A percentile compares a stretch with the other conserved stretches of the same genome.
Evolutionary conservation across 2,329 filamentous ascomycete genomes (phyloP).

Genomic region (Pezicula neosporulosa): DNA sequence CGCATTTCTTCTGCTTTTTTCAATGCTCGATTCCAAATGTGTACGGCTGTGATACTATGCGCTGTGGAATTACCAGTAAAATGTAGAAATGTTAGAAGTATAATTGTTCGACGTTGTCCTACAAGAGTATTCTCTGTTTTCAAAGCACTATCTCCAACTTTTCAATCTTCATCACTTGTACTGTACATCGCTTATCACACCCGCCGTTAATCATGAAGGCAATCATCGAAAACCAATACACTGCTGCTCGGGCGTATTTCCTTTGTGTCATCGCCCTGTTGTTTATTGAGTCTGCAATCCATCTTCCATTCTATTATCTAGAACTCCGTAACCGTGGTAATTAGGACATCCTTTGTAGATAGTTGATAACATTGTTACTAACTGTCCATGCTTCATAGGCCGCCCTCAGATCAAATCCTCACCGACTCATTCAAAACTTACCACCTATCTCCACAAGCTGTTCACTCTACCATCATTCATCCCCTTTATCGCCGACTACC

Average conservation of each 20-base stretch:
- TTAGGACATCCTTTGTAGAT: neutral
- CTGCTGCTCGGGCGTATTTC: slow-evolving; percentile 7
- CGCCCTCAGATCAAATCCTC: slow-evolving; percentile 3
- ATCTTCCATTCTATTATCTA: slow-evolving; percentile 10
- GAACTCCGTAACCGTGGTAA: slow-evolving; percentile 9
- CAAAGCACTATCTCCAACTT: neutral
- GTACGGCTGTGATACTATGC: too few species aligned
- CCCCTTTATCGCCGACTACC: slow-evolving; percentile 11
- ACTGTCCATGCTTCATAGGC: neutral
- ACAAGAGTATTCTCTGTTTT: neutral
- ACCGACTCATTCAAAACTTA: slow-evolving; percentile 5
- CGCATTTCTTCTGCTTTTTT: too few species aligned
- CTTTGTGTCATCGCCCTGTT: slow-evolving; percentile 16
- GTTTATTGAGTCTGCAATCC: slow-evolving; percentile 15
- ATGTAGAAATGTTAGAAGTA: too few species aligned
- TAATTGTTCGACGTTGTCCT: too few species aligned
- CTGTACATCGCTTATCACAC: too few species aligned
- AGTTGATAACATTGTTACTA: neutral
- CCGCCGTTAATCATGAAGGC: neutral
- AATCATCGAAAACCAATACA: slow-evolving; percentile 11
- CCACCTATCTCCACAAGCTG: slow-evolving; percentile 11
- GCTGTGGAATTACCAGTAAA: too few species aligned
- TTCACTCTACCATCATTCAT: slow-evolving; percentile 7
- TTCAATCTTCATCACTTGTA: neutral
- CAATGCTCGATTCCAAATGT: too few species aligned